Evolutionary conservation across 441 rosid genomes (phyloP).

Genomic region (Erysimum cheiri): DNA sequence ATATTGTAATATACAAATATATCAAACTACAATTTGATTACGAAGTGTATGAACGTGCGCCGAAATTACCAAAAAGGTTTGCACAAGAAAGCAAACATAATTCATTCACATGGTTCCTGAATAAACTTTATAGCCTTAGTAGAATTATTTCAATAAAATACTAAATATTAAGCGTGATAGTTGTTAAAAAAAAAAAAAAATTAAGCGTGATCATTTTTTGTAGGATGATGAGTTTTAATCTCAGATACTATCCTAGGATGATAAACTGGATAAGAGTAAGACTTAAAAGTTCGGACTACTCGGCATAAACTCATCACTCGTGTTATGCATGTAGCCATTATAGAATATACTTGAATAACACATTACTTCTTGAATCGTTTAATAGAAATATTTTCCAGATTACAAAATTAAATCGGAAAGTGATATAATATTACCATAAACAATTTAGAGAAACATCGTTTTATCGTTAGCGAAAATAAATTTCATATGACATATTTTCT

Average conservation of each 20-base stretch:
- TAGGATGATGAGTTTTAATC: too few relatives aligned
- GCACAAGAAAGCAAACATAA: slow-evolving; percentile 30
- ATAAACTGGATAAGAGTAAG: too few relatives aligned
- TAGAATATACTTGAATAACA: not conserved
- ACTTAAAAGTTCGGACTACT: slow-evolving; percentile 5
- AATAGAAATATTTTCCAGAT: not conserved
- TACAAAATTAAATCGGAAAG: not conserved
- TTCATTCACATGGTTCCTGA: slow-evolving; percentile 39
- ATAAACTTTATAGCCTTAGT: slow-evolving; percentile 30
- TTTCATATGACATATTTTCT: not conserved
- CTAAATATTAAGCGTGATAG: slow-evolving; percentile 2
- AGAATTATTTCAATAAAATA: slow-evolving; percentile 12
- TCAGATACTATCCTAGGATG: too few relatives aligned
- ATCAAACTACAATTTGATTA: slow-evolving; percentile 33
- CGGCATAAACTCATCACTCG: not conserved
- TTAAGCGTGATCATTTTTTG: slow-evolving; percentile 18
- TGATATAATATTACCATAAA: not conserved
- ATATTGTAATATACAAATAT: not conserved
- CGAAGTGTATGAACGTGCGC: slow-evolving; percentile 38
- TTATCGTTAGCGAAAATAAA: not conserved
- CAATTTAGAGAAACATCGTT: not conserved
- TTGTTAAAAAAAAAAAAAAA: too few relatives aligned
- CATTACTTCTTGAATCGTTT: not conserved
- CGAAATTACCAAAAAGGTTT: slow-evolving; percentile 32
- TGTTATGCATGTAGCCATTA: slow-evolving; percentile 3